Evolutionary conservation across 371 early-diverging fungal species (phyloP).

Genomic region (Nematocida displodere): DNA sequence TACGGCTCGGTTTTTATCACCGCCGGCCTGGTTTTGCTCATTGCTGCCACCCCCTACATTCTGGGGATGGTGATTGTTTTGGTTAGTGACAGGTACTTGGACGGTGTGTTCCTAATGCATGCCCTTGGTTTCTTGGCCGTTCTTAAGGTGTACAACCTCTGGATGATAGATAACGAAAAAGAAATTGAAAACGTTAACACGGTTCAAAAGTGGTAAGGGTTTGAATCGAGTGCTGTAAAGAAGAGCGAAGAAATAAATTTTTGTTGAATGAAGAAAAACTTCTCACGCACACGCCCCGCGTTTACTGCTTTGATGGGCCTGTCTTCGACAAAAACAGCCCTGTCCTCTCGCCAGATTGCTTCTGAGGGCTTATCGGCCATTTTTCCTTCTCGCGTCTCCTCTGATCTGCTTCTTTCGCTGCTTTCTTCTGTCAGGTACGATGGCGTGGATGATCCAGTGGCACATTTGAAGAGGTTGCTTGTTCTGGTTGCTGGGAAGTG

Average conservation of each 20-base stretch:
- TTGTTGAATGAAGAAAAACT: constrained; percentile 4
- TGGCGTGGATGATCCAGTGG: no score
- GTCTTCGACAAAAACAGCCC: no score
- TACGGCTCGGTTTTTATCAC: constrained; percentile 35
- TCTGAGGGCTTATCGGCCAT: background rate
- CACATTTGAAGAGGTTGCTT: no score
- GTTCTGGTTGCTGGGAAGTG: no score
- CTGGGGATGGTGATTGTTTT: constrained; percentile 35
- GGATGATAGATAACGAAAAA: constrained; percentile 40
- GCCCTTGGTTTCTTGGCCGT: constrained; percentile 26
- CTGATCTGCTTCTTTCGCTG: background rate
- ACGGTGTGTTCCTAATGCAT: constrained; percentile 49
- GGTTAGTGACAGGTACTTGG: constrained; percentile 47
- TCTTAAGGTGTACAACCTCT: constrained; percentile 34
- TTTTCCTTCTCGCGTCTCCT: background rate
- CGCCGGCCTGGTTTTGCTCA: background rate
- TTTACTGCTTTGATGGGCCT: background rate
- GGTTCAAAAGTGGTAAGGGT: constrained; percentile 6
- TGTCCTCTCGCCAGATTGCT: background rate
- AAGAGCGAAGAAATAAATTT: constrained; percentile 17
- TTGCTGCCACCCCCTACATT: constrained; percentile 29
- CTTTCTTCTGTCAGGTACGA: background rate
- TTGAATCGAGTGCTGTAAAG: no score
- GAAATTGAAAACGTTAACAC: constrained; percentile 53
- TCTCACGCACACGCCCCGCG: background rate